Base-by-base conservation (phyloP, 306 rosid genomes). In the Datisca glomerata region DNA sequence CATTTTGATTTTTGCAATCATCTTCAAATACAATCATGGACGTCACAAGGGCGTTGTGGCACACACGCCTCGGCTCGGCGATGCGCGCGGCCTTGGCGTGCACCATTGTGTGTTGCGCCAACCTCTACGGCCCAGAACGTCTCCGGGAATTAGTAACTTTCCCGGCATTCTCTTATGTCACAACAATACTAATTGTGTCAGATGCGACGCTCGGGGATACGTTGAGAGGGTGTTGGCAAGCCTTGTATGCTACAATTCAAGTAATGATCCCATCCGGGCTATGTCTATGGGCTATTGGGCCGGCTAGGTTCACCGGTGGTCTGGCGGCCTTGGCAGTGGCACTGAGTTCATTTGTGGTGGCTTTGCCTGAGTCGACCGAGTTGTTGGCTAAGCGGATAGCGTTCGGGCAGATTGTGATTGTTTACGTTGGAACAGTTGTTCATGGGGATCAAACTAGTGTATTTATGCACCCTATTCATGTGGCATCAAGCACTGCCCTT, bases 131-230 rank as follows among this genome's bases (percentile, higher is more conserved):
- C 20, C 92, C 96, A 0, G 47, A 16, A 4, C 49, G 51, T 0
- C 34, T 78, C n/a, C 61, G 41, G 14, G 39, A 25, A 6, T 51
- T 75, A 36, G 24, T 86, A 7, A 12, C 76, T 1, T 86, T 59
- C 60, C 69, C 91, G 0, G 64, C 96, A 2, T 75, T 60, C 55
- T 68, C 81, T 0, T 86, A 86, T 39, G 43, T 71, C 19, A 78
- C 92, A 15, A 54, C 84, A 4, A 62, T 86, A 41, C 59, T 82
- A 0, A 47, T 86, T 17, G 66, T 68, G n/a, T 63, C 86, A 0
- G 85, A 74, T n/a, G 76, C 82, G 10, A 60, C 79, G 2, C 70
- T 81, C 1, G 96, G 94, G 2, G 81, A 86, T 60, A 52, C 91
- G 13, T 15, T 81, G 3, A 47, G 78, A 59, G 71, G 92, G 38